Conservation (phyloP, 441 rosid genomes). For the Kokia cookei region DNA sequence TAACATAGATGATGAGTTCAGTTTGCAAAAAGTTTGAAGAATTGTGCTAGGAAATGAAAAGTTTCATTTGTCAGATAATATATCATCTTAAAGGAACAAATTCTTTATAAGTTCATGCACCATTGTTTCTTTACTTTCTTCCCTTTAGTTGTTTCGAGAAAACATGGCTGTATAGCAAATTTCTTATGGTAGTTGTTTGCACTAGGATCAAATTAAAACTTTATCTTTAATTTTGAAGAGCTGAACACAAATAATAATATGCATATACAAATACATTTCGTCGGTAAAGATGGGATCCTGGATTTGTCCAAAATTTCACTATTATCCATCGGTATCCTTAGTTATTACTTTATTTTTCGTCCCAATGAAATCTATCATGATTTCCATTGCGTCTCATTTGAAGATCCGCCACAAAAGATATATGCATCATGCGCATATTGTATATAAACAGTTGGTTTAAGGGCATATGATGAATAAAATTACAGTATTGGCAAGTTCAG, state of each 20-base stretch:
- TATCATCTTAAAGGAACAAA: background rate
- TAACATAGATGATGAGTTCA: background rate
- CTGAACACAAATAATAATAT: background rate
- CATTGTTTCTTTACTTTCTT: background rate
- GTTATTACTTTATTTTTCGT: background rate
- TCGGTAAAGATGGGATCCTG: background rate
- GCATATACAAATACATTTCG: background rate
- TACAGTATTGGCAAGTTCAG: too few species aligned
- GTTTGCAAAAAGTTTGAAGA: background rate
- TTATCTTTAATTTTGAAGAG: background rate
- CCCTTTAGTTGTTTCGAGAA: background rate
- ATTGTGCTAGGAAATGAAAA: background rate
- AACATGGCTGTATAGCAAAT: background rate
- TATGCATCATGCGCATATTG: too few species aligned
- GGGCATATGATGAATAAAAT: too few species aligned
- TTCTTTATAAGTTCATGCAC: background rate
- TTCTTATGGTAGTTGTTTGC: background rate
- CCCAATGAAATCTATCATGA: background rate
- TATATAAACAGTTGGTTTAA: too few species aligned
- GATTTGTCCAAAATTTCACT: background rate
- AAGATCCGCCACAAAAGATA: too few species aligned
- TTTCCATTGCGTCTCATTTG: too few species aligned
- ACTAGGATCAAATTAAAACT: background rate
- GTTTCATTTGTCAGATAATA: background rate
- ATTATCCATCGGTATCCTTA: background rate